These are phyloP conservation scores for Lophiotrema nucula DNA, from an alignment of 495 filamentous ascomycete genomes.

Conservation along the genomic window DNA sequence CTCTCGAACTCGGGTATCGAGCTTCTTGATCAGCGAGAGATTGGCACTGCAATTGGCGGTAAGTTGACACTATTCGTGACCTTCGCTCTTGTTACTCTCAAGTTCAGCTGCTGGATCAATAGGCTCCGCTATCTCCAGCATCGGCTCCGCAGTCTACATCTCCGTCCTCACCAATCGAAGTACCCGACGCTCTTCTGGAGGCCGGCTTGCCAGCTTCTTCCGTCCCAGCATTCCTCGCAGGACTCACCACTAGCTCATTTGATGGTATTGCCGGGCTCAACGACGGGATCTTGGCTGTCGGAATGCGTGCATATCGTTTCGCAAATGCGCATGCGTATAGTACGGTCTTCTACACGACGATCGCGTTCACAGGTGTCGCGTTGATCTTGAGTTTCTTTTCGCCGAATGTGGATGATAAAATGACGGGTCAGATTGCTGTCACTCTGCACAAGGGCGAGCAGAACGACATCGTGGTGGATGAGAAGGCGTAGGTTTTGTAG, in stretches of 20 bases:
- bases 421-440: conserved; percentile 14
- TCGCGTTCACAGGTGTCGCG: conserved; percentile 27
- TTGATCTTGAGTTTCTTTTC: conserved; percentile 23
- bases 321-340: conserved; percentile 31
- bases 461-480: too few relatives aligned
- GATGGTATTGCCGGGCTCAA: conserved; percentile 19
- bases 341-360: conserved; percentile 27
- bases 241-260: conserved; percentile 11
- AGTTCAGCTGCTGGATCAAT: conserved; percentile 25
- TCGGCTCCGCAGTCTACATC: conserved; percentile 12
- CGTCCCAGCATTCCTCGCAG: conserved; percentile 26
- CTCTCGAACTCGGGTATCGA: conserved; percentile 5
- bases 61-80: too few relatives aligned
- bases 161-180: conserved; percentile 17
- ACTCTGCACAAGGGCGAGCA: conserved; percentile 20
- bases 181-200: conserved; percentile 1
- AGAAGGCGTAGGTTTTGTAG: too few relatives aligned
- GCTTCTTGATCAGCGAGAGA: conserved; percentile 1
- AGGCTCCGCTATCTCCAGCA: conserved; percentile 13
- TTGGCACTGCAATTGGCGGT: conserved; percentile 17
- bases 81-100: too few relatives aligned
- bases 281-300: conserved; percentile 16
- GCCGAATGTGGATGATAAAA: conserved; percentile 21
- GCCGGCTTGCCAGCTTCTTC: conserved; percentile 24
- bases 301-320: conserved; percentile 18